Evolutionary conservation across 2,329 filamentous ascomycete genomes (phyloP).

Genomic region (Penicillium concentricum): DNA sequence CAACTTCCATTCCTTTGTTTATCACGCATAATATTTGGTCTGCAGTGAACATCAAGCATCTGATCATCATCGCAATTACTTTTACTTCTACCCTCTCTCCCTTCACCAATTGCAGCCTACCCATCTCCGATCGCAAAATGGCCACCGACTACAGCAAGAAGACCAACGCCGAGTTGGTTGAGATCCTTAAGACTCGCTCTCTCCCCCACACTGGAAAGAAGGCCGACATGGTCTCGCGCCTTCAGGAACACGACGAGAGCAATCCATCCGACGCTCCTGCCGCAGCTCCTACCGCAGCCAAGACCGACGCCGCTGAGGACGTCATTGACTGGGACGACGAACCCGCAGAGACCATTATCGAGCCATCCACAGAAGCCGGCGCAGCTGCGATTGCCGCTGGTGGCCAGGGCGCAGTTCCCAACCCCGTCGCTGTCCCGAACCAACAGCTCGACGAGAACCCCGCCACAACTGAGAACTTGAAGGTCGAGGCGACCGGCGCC

Average conservation of each 20-base stretch:
- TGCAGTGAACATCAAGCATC: background rate
- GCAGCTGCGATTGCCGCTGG: conserved; percentile 39
- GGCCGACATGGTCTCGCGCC: conserved; percentile 49
- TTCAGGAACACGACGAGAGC: conserved; percentile 45
- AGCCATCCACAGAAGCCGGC: conserved; percentile 33
- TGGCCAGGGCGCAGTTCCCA: conserved; percentile 38
- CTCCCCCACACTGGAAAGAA: conserved; percentile 51
- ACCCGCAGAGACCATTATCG: conserved; percentile 26
- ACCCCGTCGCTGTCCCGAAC: conserved; percentile 42
- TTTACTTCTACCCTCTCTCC: background rate
- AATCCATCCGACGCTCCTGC: conserved; percentile 24
- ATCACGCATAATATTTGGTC: background rate
- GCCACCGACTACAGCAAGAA: conserved; percentile 50
- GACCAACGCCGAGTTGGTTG: conserved; percentile 50
- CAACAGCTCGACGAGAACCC: conserved; percentile 40
- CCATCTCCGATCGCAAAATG: conserved; percentile 28
- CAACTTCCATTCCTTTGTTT: conserved; percentile 5
- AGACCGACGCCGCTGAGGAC: conserved; percentile 38
- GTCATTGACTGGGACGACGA: conserved; percentile 49
- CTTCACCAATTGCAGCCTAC: background rate
- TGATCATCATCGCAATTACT: background rate
- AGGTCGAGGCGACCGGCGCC: conserved; percentile 31
- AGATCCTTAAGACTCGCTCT: conserved; percentile 50
- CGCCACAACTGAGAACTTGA: conserved; percentile 39
- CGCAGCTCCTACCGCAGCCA: conserved; percentile 22